Base-by-base conservation (phyloP, 345 rosid genomes). In the Arabis hirsuta region DNA sequence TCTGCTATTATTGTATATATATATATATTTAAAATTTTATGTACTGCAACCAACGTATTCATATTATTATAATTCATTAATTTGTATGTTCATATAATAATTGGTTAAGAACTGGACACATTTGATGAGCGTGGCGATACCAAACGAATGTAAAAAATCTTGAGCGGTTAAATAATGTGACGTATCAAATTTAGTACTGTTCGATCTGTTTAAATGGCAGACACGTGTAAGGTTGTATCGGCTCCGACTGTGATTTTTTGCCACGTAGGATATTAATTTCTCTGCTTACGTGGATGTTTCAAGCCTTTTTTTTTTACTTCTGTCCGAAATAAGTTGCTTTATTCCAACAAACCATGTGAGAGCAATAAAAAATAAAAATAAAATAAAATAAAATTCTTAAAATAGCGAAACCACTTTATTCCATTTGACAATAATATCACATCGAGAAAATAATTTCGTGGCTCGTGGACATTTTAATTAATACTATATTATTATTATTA, bases 261-360 rank as follows among this genome's bases (percentile, higher is more conserved):
- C 77, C 65, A 73, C 34, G 65, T 55, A 65, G 6, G 51, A 73
- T 55, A 46, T 26, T 45, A 43, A 9, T 47, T 58, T 54, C 29
- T 31, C 19, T n/a, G 36, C 63, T 1, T 73, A 55, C 69, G 71
- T 72, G 64, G 48, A 62, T 7, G 32, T 55, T 43, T 43, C 6
- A 42, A 55, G 47, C 36, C 38, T 39, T 58, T 62, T 68, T 29
- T 31, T 62, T 55, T 27, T 34, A 14, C 29, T 6, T 62, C 12
- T 48, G 54, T 48, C 47, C 55, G 31, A 67, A 74, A 74, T 66
- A 58, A 51, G 26, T 74, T 58, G 51, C 26, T 50, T 66, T 57
- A 22, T 67, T 32, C 72, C 56, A 67, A 67, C 73, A 67, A 67
- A 74, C 78, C 78, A 74, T 74, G 68, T 74, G 62, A 58, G 31